Percentiles rank a stretch among this genome's conserved stretches.
Conservation (phyloP, 2,329 filamentous ascomycete species). For the Huntiella abstrusa region DNA sequence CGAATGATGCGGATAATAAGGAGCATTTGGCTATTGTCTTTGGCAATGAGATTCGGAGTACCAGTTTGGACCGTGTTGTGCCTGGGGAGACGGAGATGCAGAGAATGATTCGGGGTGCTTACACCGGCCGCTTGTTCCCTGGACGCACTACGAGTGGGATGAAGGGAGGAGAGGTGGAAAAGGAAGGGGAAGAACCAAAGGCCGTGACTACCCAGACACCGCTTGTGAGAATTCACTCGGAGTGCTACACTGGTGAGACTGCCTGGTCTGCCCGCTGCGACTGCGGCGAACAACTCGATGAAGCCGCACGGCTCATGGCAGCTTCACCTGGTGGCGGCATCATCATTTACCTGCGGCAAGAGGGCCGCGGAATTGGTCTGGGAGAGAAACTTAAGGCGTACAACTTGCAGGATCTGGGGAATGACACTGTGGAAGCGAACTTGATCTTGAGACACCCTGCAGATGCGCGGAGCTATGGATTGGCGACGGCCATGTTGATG, state of each 20-base stretch:
- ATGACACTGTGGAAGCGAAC: conserved; percentile 96
- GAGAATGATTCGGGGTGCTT: conserved; percentile 86
- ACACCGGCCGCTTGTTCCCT: conserved; percentile 71
- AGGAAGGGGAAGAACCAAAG: conserved; percentile 12
- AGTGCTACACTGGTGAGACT: conserved; percentile 97
- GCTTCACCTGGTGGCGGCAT: conserved; percentile 55
- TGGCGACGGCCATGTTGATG: conserved; percentile 86
- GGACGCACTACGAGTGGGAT: conserved; percentile 61
- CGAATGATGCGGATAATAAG: conserved; percentile 82
- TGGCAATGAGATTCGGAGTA: conserved; percentile 61
- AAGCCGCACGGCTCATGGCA: conserved; percentile 86
- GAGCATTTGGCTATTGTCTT: conserved; percentile 97
- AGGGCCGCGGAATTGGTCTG: conserved; percentile 86
- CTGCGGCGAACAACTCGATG: conserved; percentile 92
- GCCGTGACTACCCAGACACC: conserved; percentile 24
- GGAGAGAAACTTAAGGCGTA: conserved; percentile 96
- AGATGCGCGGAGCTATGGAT: conserved; percentile 81
- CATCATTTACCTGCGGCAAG: conserved; percentile 88
- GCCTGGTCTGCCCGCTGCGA: conserved; percentile 97
- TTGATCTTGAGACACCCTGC: conserved; percentile 78
- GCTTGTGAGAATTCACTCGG: conserved; percentile 85
- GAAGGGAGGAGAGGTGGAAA: conserved; percentile 18
- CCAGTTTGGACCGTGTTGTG: conserved; percentile 49
- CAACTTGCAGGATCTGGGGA: conserved; percentile 88
- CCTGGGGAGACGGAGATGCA: conserved; percentile 72